Conservation (phyloP, 345 rosid genomes). For the Populus davidiana region DNA sequence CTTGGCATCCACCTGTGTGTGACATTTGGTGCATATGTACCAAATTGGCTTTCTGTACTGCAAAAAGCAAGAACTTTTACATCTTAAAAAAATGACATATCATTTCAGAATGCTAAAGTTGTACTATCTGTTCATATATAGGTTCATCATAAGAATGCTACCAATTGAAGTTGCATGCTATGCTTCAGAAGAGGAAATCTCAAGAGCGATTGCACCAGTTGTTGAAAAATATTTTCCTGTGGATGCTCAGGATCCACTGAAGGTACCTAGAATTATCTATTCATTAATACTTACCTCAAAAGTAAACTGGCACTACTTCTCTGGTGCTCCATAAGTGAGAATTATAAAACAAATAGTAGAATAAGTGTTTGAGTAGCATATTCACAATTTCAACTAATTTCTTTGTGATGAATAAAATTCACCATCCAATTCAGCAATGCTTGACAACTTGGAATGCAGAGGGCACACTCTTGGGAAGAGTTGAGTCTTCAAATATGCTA, state of each 20-base stretch:
- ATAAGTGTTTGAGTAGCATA: neutral
- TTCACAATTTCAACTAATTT: neutral
- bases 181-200: conserved; percentile 91
- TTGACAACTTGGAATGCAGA: neutral
- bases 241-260: conserved; percentile 61
- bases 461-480: neutral
- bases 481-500: neutral
- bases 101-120: neutral
- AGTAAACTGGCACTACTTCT: neutral
- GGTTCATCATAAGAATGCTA: conserved; percentile 84
- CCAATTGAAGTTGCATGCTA: conserved; percentile 93
- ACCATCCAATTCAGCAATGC: neutral
- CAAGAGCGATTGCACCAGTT: conserved; percentile 70
- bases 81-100: neutral
- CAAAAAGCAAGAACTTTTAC: neutral
- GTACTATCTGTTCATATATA: conserved; percentile 10
- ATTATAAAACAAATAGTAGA: neutral
- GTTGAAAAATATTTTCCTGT: conserved; percentile 69
- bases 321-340: neutral
- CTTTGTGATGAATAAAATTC: neutral
- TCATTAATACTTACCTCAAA: neutral
- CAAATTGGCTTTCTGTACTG: neutral
- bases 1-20: neutral
- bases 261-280: conserved; percentile 37
- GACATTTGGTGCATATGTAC: neutral